These are phyloP conservation scores for Aspergillus pseudoglaucus DNA, from an alignment of 2,329 filamentous ascomycete genomes.

Conservation along the genomic window DNA sequence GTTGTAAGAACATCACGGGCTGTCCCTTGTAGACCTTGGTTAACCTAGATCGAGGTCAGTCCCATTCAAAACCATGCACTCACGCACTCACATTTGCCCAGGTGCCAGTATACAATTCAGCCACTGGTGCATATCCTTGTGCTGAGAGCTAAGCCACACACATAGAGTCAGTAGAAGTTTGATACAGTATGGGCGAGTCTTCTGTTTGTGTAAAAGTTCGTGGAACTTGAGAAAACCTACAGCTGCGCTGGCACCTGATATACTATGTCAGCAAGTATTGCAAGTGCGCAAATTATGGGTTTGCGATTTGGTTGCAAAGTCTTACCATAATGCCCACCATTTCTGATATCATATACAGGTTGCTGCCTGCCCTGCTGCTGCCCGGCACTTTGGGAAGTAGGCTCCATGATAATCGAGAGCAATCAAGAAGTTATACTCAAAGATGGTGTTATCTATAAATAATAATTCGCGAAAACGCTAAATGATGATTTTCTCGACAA, in stretches of 20 bases:
- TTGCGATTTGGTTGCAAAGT: neutral
- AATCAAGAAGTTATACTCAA: neutral
- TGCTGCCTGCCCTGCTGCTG: slow-evolving; percentile 56
- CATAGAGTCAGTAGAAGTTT: slow-evolving; percentile 7
- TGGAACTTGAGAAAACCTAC: slow-evolving; percentile 43
- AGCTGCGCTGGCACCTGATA: slow-evolving; percentile 59
- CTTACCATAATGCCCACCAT: slow-evolving; percentile 73
- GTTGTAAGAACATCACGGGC: slow-evolving; percentile 97
- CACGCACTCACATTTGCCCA: slow-evolving; percentile 76
- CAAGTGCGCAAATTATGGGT: neutral
- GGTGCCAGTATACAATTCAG: slow-evolving; percentile 85
- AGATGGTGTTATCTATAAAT: neutral
- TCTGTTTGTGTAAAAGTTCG: neutral
- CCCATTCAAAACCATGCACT: neutral
- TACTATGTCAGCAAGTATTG: slow-evolving; percentile 7
- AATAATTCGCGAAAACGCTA: neutral
- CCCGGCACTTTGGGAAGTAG: slow-evolving; percentile 47
- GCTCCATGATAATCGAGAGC: slow-evolving; percentile 44
- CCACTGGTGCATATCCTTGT: slow-evolving; percentile 77
- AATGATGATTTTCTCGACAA: neutral
- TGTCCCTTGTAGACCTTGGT: slow-evolving; percentile 84
- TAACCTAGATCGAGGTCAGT: slow-evolving; percentile 56
- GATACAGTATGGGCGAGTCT: neutral
- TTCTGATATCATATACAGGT: slow-evolving; percentile 64
- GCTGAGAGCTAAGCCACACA: slow-evolving; percentile 61